Base-by-base conservation (phyloP, 441 rosid genomes). In the Adansonia rubrostipa region DNA sequence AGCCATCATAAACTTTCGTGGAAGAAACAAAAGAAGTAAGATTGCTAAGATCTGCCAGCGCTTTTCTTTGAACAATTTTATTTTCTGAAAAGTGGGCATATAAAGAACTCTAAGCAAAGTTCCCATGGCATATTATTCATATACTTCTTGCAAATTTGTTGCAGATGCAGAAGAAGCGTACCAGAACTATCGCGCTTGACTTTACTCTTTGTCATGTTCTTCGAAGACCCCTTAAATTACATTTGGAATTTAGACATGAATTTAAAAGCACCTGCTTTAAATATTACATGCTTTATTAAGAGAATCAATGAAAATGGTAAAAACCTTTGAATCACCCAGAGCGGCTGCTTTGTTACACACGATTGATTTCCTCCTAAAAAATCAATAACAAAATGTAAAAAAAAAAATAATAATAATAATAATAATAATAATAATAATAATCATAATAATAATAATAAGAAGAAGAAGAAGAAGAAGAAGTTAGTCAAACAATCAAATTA, bases 11-110 rank as follows among this genome's bases (percentile, higher is more conserved):
- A 50, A 78, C 80, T 77, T 56, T 82, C 78, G 67, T 84, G 77
- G 82, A 73, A 13, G 81, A 44, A 75, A 67, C 47, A 15, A 80
- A 80, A 47, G 82, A 82, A 63, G 77, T 84, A 50, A 78, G 82
- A 80, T 94, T 94, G 84, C 95, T 91, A 69, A 95, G 87, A 87
- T 93, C 98, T 73, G 87, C 86, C 88, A 95, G 79, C 42, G 95
- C 89, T 82, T 88, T 93, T 86, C 98, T 90, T 86, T 81, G 79
- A 67, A 78, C 82, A 65, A 80, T 85, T 24, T 69, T 73, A 63
- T 85, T 81, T 61, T 67, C 89, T 84, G 84, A 80, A 66, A 80
- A 67, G 71, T 42, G 65, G 40, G 73, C 63, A 40, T 42, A 40
- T 11, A 54, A 58, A 42, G 11, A 62, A 64, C 44, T n/a, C 36